phyloP scores from a whole-genome alignment of 2,329 filamentous ascomycete genomes.

The Claviceps quebecensis region DNA sequence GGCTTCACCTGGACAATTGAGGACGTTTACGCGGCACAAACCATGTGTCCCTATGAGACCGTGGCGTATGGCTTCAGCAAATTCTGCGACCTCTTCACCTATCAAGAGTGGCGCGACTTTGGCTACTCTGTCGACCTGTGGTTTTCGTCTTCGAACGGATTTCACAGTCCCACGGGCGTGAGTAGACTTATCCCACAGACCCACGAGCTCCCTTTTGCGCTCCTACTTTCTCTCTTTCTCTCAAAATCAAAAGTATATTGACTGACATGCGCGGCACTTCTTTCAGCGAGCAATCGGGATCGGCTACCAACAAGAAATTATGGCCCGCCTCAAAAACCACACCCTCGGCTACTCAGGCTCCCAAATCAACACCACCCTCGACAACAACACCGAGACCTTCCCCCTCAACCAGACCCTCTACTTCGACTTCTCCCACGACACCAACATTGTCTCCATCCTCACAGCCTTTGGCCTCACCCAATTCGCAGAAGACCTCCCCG shows the following conservation, averaged over 20 bases:
- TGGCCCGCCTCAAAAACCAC: constrained; percentile 56
- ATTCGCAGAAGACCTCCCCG: constrained; percentile 46
- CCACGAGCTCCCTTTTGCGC: too few species aligned
- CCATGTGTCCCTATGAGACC: constrained; percentile 64
- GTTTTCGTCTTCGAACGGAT: constrained; percentile 48
- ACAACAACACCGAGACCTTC: constrained; percentile 54
- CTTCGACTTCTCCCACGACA: constrained; percentile 68
- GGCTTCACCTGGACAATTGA: constrained; percentile 49
- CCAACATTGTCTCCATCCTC: constrained; percentile 55
- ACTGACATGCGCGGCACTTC: background rate
- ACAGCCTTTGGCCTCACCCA: constrained; percentile 61
- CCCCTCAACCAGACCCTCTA: constrained; percentile 61
- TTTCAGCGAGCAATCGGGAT: constrained; percentile 52
- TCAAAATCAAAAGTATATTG: background rate
- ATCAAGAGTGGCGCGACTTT: constrained; percentile 59
- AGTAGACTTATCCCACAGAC: constrained; percentile 11
- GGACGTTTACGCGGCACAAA: constrained; percentile 55
- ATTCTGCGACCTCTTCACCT: constrained; percentile 64
- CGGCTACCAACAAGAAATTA: constrained; percentile 58
- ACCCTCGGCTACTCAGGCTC: constrained; percentile 43
- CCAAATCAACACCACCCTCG: constrained; percentile 56
- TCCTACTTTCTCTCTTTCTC: background rate
- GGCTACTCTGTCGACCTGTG: constrained; percentile 56
- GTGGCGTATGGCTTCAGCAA: constrained; percentile 61
- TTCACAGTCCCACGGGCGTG: constrained; percentile 49